Percentiles rank a stretch among this genome's conserved stretches.
Conservation (phyloP, 352 stramenopile genomes). For the Hyaloperonospora brassicae region DNA sequence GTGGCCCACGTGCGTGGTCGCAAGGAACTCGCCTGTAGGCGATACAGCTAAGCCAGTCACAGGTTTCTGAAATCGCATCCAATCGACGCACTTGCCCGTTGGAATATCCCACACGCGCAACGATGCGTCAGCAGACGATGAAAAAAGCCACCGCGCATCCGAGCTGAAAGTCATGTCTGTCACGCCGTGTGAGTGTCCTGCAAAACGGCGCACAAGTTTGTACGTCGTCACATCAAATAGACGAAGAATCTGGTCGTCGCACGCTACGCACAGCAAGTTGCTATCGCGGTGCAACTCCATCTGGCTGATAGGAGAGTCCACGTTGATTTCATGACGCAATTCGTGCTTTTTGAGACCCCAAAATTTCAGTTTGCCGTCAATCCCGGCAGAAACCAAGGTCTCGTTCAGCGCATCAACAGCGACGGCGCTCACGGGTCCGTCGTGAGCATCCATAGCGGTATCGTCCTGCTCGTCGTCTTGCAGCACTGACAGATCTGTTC, state of each 20-base stretch:
- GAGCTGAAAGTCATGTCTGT: conserved; percentile 86
- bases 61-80: conserved; percentile 89
- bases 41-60: conserved; percentile 89
- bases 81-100: conserved; percentile 92
- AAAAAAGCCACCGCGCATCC: conserved; percentile 86
- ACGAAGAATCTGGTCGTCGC: conserved; percentile 82
- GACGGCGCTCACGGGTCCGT: conserved; percentile 78
- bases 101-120: conserved; percentile 92
- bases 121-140: conserved; percentile 79
- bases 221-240: conserved; percentile 81
- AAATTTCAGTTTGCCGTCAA: conserved; percentile 87
- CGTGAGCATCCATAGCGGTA: conserved; percentile 42
- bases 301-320: conserved; percentile 71
- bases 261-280: conserved; percentile 83
- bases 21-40: conserved; percentile 92
- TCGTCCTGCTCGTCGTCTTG: conserved; percentile 30
- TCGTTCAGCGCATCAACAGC: conserved; percentile 83
- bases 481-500: conserved; percentile 23
- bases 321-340: conserved; percentile 53
- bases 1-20: conserved; percentile 88
- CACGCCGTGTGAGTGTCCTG: conserved; percentile 72
- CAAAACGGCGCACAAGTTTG: conserved; percentile 85
- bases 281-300: conserved; percentile 81
- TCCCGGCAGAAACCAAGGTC: conserved; percentile 69
- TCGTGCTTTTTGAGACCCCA: conserved; percentile 84